A percentile compares a stretch with the other conserved stretches of the same genome.
Conservation (phyloP, 306 rosid species). For the Prosopis cineraria region DNA sequence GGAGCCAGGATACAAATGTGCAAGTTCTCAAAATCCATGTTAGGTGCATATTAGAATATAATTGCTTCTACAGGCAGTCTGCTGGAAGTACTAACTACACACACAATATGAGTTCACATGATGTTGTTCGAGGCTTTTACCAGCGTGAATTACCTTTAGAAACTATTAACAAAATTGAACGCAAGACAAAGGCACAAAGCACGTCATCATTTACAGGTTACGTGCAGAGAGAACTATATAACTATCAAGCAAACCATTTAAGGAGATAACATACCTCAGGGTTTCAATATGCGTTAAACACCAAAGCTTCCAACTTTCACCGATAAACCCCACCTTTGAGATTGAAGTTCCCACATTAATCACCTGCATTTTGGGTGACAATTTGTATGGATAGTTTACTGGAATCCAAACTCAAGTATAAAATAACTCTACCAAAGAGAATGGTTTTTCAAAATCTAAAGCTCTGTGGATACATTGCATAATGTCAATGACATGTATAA, state of each 20-base stretch:
- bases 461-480: conserved; percentile 8
- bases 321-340: conserved; percentile 84
- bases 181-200: background rate
- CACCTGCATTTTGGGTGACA: conserved; percentile 55
- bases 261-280: conserved; percentile 57
- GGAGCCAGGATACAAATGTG: conserved; percentile 6
- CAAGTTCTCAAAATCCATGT: conserved; percentile 27
- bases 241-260: conserved; percentile 4
- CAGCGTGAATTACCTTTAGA: conserved; percentile 13
- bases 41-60: conserved; percentile 11
- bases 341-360: conserved; percentile 88
- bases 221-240: background rate
- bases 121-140: background rate
- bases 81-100: background rate
- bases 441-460: conserved; percentile 9
- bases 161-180: background rate
- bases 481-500: background rate
- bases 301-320: conserved; percentile 88
- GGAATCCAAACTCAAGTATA: background rate
- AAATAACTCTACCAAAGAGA: background rate
- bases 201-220: conserved; percentile 3
- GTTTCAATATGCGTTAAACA: conserved; percentile 93
- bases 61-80: background rate
- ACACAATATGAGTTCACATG: background rate
- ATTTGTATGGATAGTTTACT: conserved; percentile 11